These are phyloP conservation scores for Blastobotrys attinorum DNA, from an alignment of 805 yeast species.

Conservation along the genomic window DNA sequence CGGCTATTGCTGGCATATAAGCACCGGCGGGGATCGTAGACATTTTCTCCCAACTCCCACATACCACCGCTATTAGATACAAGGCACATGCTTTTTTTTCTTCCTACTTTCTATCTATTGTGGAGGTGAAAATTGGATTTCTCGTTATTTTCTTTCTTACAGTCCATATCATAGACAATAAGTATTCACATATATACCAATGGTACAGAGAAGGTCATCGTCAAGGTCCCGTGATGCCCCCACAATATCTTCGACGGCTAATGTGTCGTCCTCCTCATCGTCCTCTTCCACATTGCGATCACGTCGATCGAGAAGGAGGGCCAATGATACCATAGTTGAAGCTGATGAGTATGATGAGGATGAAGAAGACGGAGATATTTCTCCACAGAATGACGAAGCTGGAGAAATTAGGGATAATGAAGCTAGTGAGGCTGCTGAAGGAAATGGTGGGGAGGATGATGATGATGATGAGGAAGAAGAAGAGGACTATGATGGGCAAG, in stretches of 20 bases:
- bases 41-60: too few species aligned
- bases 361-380: not conserved
- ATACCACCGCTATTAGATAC: too few species aligned
- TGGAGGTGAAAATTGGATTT: too few species aligned
- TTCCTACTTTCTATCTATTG: too few species aligned
- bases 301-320: not conserved
- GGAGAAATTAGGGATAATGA: slow-evolving; percentile 11
- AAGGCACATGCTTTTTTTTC: too few species aligned
- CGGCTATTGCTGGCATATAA: too few species aligned
- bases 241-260: not conserved
- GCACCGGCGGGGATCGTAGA: too few species aligned
- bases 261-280: not conserved
- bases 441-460: slow-evolving; percentile 3
- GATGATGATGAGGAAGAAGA: slow-evolving; percentile 14
- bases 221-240: not conserved
- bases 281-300: not conserved
- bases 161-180: slow-evolving; percentile 99
- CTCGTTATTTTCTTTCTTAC: too few species aligned
- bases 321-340: not conserved
- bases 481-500: slow-evolving; percentile 11
- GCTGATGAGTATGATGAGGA: not conserved
- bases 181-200: slow-evolving; percentile 27
- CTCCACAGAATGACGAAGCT: not conserved
- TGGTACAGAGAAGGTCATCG: not conserved
- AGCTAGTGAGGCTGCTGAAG: not conserved